Evolutionary conservation across 768 basidiomycete species (phyloP), one percentile per base, ranked within the genome.

Genomic region (Mycena capillaripes): DNA sequence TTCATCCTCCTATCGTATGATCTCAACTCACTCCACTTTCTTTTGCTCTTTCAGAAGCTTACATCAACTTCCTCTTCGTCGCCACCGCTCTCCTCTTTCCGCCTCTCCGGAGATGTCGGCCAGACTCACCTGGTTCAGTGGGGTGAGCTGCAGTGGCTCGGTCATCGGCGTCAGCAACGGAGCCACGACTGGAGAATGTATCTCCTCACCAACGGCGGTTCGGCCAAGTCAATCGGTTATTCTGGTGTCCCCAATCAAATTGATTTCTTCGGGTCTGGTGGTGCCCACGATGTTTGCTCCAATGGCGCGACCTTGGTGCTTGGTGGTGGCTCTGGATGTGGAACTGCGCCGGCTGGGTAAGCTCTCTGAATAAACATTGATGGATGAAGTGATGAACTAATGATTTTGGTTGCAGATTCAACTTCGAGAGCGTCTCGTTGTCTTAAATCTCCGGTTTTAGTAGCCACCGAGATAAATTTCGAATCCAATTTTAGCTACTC

Each of bases 11-110:
- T 38, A 21, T 60, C 59, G 42, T 44, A 60, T 60, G 34, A 62
- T 50, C 61, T 50, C 61, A 62, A 36, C 46, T 60, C 59, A 60
- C 59, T 62, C 27, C 46, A 23, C 46, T 50, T 48, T 62, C 46
- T 62, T 62, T 62, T 16, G 58, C 1, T 68, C 69, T 40, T 71
- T 65, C 57, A 76, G 71, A 69, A 76, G 60, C 68, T 75, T 77
- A 75, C 75, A 76, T 72, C 75, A 77, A 75, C 53, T n/a, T 68
- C 32, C 57, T 48, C 66, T 62, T 60, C 40, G 19, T 60, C 17
- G 27, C 58, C 25, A 42, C 58, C 25, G 42, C 59, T 73, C 68
- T 60, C 38, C 58, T 44, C 38, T 11, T 44, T 60, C 58, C 40
- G 58, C 58, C 42, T 60, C 58, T 60, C 40, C 23, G 40, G 58